Evolutionary conservation across 2,329 filamentous ascomycete species (phyloP).

Genomic region (Aspergillus eucalypticola): DNA sequence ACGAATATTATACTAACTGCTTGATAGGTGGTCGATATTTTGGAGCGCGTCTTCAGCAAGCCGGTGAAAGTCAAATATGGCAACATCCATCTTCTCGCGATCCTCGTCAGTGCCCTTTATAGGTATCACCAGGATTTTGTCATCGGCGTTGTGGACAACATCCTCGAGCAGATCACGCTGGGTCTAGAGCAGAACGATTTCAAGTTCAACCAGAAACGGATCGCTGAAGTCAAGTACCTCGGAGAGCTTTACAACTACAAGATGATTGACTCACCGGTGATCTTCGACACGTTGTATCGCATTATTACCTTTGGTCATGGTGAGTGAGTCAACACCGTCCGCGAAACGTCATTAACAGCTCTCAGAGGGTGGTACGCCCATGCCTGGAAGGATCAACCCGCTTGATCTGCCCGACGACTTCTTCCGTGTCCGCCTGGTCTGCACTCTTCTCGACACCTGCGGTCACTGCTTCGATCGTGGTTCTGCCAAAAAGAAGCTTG

Average conservation of each 20-base stretch:
- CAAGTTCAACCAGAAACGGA: conserved; percentile 90
- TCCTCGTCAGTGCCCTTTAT: conserved; percentile 83
- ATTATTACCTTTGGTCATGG: conserved; percentile 90
- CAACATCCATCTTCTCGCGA: conserved; percentile 90
- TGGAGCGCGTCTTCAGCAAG: conserved; percentile 92
- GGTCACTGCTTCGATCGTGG: conserved; percentile 96
- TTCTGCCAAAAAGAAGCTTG: conserved; percentile 90
- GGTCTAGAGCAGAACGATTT: conserved; percentile 96
- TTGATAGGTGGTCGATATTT: conserved; percentile 65
- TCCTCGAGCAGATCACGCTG: conserved; percentile 82
- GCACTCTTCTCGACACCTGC: conserved; percentile 89
- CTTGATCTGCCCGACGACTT: conserved; percentile 91
- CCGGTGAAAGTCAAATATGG: conserved; percentile 97
- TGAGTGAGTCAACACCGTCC: conserved; percentile 35
- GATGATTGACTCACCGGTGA: conserved; percentile 89
- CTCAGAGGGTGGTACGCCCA: conserved; percentile 71
- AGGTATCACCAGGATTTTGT: conserved; percentile 91
- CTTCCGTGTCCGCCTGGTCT: conserved; percentile 88
- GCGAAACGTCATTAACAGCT: conserved; percentile 2
- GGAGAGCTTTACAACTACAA: conserved; percentile 97
- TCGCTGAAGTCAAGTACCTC: conserved; percentile 94
- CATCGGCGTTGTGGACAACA: conserved; percentile 85
- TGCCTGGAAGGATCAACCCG: conserved; percentile 72
- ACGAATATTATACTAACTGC: not conserved
- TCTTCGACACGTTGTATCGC: conserved; percentile 94